Percentiles rank a stretch among this genome's conserved stretches.
These are phyloP conservation scores for Torulaspora delbrueckii DNA, from an alignment of 805 yeast species.

Conservation along the genomic window DNA sequence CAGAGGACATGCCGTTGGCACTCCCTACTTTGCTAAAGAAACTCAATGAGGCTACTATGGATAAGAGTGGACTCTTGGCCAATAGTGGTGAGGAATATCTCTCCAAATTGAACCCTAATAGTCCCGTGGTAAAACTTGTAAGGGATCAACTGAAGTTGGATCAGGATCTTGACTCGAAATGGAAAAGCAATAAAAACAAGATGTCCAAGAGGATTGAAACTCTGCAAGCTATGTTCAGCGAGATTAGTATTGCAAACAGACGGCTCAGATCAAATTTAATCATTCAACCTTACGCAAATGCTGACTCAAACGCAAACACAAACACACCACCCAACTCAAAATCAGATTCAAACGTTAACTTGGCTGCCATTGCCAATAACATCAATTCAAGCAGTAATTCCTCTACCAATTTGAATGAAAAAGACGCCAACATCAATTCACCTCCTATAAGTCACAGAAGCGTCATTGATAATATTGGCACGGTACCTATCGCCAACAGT, in stretches of 20 bases:
- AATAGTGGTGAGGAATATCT: constrained; percentile 26
- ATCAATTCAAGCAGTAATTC: not conserved
- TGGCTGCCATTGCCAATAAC: constrained; percentile 1
- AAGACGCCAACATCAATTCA: constrained; percentile 2
- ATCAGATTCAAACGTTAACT: constrained; percentile 3
- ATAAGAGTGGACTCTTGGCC: constrained; percentile 27
- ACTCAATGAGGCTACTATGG: constrained; percentile 22
- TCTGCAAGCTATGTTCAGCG: constrained; percentile 26
- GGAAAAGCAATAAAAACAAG: constrained; percentile 23
- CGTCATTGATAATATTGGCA: constrained; percentile 4
- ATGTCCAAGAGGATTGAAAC: constrained; percentile 20
- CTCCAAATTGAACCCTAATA: constrained; percentile 21
- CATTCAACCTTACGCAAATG: constrained; percentile 21
- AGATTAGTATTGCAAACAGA: constrained; percentile 22
- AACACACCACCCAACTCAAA: constrained; percentile 6
- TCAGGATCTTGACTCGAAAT: constrained; percentile 23
- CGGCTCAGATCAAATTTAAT: constrained; percentile 21
- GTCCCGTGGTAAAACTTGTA: constrained; percentile 21
- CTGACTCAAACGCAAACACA: constrained; percentile 2
- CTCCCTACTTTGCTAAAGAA: constrained; percentile 17
- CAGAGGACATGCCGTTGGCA: constrained; percentile 4
- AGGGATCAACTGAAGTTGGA: constrained; percentile 29
- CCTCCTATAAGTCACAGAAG: constrained; percentile 7
- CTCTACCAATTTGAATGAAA: constrained; percentile 4
- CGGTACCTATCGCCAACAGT: not conserved